Percentiles rank a stretch among this genome's conserved stretches.
phyloP scores from a whole-genome alignment of 2,329 filamentous ascomycete genomes.

The Trichoderma pleuroti region DNA sequence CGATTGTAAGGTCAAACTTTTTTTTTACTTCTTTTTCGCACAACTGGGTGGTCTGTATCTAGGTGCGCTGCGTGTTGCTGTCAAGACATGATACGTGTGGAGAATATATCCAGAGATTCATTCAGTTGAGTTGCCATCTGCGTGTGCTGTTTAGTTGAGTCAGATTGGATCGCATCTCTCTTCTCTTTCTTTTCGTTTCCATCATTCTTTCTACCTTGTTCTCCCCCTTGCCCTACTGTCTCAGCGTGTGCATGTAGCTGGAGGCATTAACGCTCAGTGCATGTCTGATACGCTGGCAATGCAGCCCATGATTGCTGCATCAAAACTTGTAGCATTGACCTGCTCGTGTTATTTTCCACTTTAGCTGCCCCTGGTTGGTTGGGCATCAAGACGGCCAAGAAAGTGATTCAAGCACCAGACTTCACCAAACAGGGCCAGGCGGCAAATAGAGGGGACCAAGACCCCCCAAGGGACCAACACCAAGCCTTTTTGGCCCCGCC shows the following conservation, averaged over 20 bases:
- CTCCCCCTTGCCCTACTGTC: background rate
- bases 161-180: background rate
- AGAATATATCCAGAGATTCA: conserved; percentile 5
- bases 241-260: background rate
- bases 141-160: background rate
- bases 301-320: background rate
- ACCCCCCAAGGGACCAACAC: background rate
- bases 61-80: conserved; percentile 1
- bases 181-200: background rate
- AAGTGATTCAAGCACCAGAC: background rate
- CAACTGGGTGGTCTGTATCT: conserved; percentile 10
- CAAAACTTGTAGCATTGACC: too few relatives aligned
- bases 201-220: background rate
- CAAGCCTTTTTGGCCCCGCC: background rate
- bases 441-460: background rate
- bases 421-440: background rate
- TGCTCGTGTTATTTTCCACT: background rate
- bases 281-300: conserved; percentile 5
- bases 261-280: too few relatives aligned
- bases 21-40: background rate
- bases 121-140: background rate
- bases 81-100: background rate
- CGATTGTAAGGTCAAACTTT: background rate
- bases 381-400: background rate
- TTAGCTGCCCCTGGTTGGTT: background rate